phyloP scores from a whole-genome alignment of 208 protist species.

The Leishmania major region DNA sequence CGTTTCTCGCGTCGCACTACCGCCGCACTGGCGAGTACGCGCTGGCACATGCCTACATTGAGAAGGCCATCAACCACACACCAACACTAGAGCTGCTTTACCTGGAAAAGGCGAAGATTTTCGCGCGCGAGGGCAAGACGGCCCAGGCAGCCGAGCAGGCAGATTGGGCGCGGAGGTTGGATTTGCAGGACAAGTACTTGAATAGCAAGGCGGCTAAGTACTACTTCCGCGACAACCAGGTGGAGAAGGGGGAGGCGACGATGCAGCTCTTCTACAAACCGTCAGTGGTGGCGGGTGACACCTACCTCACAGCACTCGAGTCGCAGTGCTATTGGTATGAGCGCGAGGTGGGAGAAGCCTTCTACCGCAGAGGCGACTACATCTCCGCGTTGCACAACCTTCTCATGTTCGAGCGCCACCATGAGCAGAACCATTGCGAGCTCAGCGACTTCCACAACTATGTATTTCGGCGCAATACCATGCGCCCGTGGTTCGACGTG shows the following conservation, averaged over 20 bases:
- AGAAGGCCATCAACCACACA: slow-evolving; percentile 94
- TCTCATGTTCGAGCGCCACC: slow-evolving; percentile 92
- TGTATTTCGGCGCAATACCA: slow-evolving; percentile 94
- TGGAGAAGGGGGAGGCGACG: slow-evolving; percentile 78
- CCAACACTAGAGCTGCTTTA: slow-evolving; percentile 96
- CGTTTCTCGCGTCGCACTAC: slow-evolving; percentile 92
- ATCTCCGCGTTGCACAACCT: slow-evolving; percentile 93
- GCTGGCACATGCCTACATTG: slow-evolving; percentile 80
- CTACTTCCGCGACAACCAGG: slow-evolving; percentile 86
- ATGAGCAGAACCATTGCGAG: slow-evolving; percentile 93
- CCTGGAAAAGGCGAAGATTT: slow-evolving; percentile 90
- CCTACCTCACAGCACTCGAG: slow-evolving; percentile 83
- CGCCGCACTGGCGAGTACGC: slow-evolving; percentile 63
- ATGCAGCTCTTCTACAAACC: slow-evolving; percentile 93
- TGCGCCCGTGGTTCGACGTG: slow-evolving; percentile 95
- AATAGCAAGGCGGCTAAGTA: slow-evolving; percentile 95
- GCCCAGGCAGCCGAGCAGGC: slow-evolving; percentile 73
- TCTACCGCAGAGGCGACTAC: slow-evolving; percentile 77
- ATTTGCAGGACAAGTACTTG: slow-evolving; percentile 96
- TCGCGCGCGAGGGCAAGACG: slow-evolving; percentile 77
- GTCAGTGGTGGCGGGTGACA: slow-evolving; percentile 50
- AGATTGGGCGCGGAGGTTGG: slow-evolving; percentile 90
- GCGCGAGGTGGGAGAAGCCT: slow-evolving; percentile 89
- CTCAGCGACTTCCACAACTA: slow-evolving; percentile 98
- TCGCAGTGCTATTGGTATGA: slow-evolving; percentile 98